Base-by-base conservation (phyloP, 2,329 filamentous ascomycete genomes). In the Myrmaecium sp. region DNA sequence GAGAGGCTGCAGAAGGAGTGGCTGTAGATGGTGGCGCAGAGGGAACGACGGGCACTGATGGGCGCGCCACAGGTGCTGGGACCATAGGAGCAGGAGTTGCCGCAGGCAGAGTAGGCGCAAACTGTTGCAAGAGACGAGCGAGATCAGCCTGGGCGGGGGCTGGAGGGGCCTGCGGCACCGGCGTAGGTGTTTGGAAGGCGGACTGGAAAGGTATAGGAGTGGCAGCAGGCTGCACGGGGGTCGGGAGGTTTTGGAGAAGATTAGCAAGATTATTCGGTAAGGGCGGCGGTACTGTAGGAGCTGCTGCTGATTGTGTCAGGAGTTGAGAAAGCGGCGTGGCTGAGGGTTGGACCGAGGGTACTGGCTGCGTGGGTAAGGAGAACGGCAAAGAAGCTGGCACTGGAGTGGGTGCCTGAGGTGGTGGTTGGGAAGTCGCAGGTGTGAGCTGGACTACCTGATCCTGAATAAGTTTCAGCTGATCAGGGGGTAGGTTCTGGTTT, bases 391-490 rank as follows among this genome's bases (percentile, higher is more conserved):
- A 40, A 17, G 40, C 34, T 34, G 37, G 31, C 27, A 40, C 15
- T 25, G 45, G 34, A 28, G 29, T 16, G 38, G 46, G 45, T 23
- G 42, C 44, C 21, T 48, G 34, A 14, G 42, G 44, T 23, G 43
- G 30, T 5, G 37, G 28, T 10, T 41, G 26, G 27, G 40, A 33
- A 11, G 28, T 17, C 10, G 32, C 25, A 20, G 38, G 30, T 16
- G 39, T 68, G 51, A 93, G 66, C 52, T 74, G 71, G 51, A 76
- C 72, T 52, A 94, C 74, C 66, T 89, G 81, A 49, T 76, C 74
- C 54, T 76, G 80, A 54, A 93, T 78, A 50, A 78, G 69, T 54
- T 78, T 72, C 47, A 93, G 66, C 57, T 92, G 79, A 44, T 84
- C 74, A 42, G 73, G 71, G 32, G 75, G 75, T 48, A 93, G 63